Evolutionary conservation across 257 asterid species (phyloP), one percentile per base, ranked within the genome.

Genomic region (Solanum pennellii): DNA sequence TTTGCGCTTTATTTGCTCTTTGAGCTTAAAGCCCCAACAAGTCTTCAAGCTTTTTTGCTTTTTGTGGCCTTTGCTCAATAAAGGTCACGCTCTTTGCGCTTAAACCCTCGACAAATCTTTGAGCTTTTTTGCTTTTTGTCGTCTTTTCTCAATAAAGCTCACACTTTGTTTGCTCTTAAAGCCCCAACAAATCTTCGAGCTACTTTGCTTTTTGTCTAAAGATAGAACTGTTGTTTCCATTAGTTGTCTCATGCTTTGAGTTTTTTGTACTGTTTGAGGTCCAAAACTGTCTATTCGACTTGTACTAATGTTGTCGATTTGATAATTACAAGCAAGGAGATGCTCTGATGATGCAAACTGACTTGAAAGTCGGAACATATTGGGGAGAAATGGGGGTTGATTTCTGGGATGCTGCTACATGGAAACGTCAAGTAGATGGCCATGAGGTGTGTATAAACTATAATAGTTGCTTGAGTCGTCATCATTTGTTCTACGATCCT

Each of bases 331-430:
- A 96, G 99, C 99, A 96, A 96, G 86, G 94, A 39, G 88, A 91
- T 68, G 93, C 89, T 73, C 90, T 94, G 87, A 80, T 33, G 3
- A 89, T 9, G 86, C 94, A 90, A 87, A 96, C 97, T 18, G 97
- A 94, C 91, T 90, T 96, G 89, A 93, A 92, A 90, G 98, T 94
- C 68, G 98, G 97, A 31, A 88, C 84, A 86, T 94, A 90, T 68
- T 93, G 94, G 90, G 99, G 99, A 60, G 98, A 93, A 80, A 59
- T 91, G 91, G 96, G 94, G 9, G 94, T 95, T 16, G 98, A 96
- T 88, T 96, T 6, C 85, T 96, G 98, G 98, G 95, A 94, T 89
- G 94, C 89, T 82, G 73, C 93, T 68, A 87, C 68, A 42, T 96
- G 99, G 98, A 84, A 90, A 77, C 62, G 83, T 1, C 87, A 95